Evolutionary conservation across 2,329 filamentous ascomycete genomes (phyloP), one percentile per base, ranked within the genome.

Genomic region (Aspergillus aculeatinus): DNA sequence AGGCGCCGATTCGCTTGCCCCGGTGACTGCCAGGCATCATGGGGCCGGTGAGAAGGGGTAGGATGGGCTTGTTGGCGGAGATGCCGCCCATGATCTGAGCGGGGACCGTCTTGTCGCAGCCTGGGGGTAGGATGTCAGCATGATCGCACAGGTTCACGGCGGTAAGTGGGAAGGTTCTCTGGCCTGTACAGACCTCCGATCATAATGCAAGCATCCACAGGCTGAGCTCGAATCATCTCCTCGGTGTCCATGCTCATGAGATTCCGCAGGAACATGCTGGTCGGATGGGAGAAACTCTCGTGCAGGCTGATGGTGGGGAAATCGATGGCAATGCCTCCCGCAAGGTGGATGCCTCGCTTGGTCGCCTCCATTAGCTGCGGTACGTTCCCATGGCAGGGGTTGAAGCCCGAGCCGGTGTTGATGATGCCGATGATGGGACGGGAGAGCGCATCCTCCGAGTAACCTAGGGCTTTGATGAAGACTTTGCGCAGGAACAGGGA

Each of bases 211-310:
- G 86, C 85, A 74, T 91, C 89, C 11, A 88, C 81, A 0, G 89
- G 88, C 72, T 91, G 88, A 0, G 87, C 88, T 48, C 79, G 79
- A 55, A 91, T 86, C 89, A 91, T 91, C 77, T 91, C 89, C 72
- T 91, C 89, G 0, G 89, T 91, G 68, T 91, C 89, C 87, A 91
- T 89, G 64, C 85, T 87, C 89, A 91, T 91, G 57, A 91, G 68
- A 64, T 91, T 91, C 23, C 89, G 76, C 51, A 91, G 70, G 57
- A 86, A 91, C 89, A 91, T 91, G 75, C 88, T 90, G 3, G 88
- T 90, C 2, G 88, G 88, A 48, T 82, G 79, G 0, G 88, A 81
- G 69, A 91, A 91, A 2, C 80, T 83, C 79, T 91, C 89, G 65
- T 89, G 86, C 0, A 91, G 68, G 62, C 85, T 89, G 57, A 91